Percentiles rank a stretch among this genome's conserved stretches.
Evolutionary conservation across 2,329 filamentous ascomycete genomes (phyloP).

Genomic region (Cladophialophora bantiana): DNA sequence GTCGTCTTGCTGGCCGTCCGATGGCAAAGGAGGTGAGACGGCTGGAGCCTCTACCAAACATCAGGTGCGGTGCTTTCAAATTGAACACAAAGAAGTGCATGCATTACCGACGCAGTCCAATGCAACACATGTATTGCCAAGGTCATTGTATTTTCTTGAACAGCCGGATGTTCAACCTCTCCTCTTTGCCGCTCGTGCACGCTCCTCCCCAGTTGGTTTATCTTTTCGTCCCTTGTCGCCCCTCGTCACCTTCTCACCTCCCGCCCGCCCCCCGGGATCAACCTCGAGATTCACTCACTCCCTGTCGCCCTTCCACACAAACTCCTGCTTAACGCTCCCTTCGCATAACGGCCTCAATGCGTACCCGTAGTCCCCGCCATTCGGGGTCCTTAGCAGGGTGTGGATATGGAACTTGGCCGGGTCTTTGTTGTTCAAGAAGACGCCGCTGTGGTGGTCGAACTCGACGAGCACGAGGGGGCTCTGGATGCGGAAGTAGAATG

Average conservation of each 20-base stretch:
- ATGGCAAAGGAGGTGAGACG: background rate
- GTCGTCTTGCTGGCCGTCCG: background rate
- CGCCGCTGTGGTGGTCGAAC: slow-evolving; percentile 81
- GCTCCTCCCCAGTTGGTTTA: background rate
- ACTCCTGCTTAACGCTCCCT: slow-evolving; percentile 44
- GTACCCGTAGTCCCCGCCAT: slow-evolving; percentile 77
- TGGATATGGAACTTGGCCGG: slow-evolving; percentile 82
- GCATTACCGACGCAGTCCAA: background rate
- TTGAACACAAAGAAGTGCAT: background rate
- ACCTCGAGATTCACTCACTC: background rate
- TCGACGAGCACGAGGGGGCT: slow-evolving; percentile 76
- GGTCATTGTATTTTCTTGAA: background rate
- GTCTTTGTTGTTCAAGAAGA: slow-evolving; percentile 75
- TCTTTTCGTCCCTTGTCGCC: background rate
- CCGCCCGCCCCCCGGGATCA: no score
- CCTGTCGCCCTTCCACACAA: slow-evolving; percentile 44
- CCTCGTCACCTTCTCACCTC: background rate
- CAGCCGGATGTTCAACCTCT: background rate
- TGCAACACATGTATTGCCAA: background rate
- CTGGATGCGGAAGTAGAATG: slow-evolving; percentile 81
- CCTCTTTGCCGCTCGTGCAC: background rate
- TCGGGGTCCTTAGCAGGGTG: slow-evolving; percentile 74
- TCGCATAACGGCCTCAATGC: slow-evolving; percentile 53
- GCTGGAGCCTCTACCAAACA: background rate
- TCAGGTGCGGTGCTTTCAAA: background rate